phyloP scores from a whole-genome alignment of 768 basidiomycete species.

The Termitomyces sp. region DNA sequence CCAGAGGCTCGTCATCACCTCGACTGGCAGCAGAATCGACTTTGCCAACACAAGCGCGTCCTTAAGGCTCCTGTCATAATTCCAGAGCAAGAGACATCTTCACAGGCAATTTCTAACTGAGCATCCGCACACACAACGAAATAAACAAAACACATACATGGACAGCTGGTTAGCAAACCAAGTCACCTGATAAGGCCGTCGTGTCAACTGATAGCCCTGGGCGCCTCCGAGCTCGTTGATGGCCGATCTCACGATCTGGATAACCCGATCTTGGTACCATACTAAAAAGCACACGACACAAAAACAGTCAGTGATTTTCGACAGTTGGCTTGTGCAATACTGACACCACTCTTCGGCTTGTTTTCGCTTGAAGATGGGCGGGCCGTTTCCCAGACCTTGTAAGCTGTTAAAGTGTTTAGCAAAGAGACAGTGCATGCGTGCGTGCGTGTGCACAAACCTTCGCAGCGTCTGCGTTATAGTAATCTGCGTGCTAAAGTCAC shows the following conservation, averaged over 20 bases:
- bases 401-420: slow-evolving; percentile 22
- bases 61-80: slow-evolving; percentile 49
- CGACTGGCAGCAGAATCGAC: slow-evolving; percentile 55
- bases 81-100: slow-evolving; percentile 66
- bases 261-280: slow-evolving; percentile 61
- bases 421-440: too few species aligned
- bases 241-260: slow-evolving; percentile 53
- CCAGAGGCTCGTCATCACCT: slow-evolving; percentile 69
- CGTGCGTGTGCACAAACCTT: slow-evolving; percentile 38
- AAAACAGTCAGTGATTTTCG: not conserved
- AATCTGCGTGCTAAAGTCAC: slow-evolving; percentile 51
- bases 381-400: slow-evolving; percentile 44
- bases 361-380: slow-evolving; percentile 59
- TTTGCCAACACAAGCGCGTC: slow-evolving; percentile 65
- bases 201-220: slow-evolving; percentile 51
- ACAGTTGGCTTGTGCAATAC: slow-evolving; percentile 21
- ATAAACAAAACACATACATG: slow-evolving; percentile 35
- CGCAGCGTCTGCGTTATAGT: slow-evolving; percentile 58
- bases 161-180: slow-evolving; percentile 71
- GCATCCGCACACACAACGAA: not conserved
- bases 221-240: slow-evolving; percentile 47
- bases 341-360: slow-evolving; percentile 78
- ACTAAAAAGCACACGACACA: slow-evolving; percentile 32
- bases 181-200: slow-evolving; percentile 64
- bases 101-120: not conserved